These are phyloP conservation scores for Ophiostoma fasciatum DNA, from an alignment of 2,329 filamentous ascomycete species.

Conservation along the genomic window DNA sequence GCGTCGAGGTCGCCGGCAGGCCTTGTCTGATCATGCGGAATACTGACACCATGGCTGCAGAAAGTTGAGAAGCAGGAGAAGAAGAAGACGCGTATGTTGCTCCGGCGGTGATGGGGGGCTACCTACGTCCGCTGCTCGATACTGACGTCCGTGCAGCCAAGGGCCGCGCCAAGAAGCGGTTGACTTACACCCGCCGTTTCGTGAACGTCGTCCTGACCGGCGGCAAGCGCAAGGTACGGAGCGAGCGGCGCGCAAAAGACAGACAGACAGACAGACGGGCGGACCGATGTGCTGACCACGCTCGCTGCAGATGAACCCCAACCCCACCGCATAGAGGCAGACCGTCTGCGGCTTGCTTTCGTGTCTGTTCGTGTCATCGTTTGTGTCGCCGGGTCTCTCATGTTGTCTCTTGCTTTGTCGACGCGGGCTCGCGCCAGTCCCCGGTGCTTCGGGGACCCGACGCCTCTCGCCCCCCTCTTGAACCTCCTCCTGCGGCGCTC, in stretches of 20 bases:
- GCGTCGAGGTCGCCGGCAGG: no score
- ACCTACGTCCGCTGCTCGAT: no score
- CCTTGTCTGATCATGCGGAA: no score
- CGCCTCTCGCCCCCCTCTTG: no score
- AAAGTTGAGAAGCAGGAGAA: constrained; percentile 69
- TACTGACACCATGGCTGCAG: constrained; percentile 5
- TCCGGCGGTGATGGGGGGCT: no score
- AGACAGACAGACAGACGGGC: background rate
- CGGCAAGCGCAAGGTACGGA: constrained; percentile 87
- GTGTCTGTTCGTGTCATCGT: constrained; percentile 1
- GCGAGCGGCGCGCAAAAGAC: no score
- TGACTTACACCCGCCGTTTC: constrained; percentile 93
- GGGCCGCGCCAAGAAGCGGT: constrained; percentile 93
- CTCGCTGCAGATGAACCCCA: constrained; percentile 13
- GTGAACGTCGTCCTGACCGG: constrained; percentile 88
- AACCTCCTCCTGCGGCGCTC: no score
- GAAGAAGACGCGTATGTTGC: constrained; percentile 55
- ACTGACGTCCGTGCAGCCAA: constrained; percentile 38
- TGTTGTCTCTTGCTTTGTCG: no score
- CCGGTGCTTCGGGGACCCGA: no score
- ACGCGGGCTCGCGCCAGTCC: no score
- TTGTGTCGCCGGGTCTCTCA: no score
- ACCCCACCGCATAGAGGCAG: constrained; percentile 11
- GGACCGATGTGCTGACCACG: background rate
- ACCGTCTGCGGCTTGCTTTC: background rate